Percentiles rank a stretch among this genome's conserved stretches.
Conservation (phyloP, 202 grass and related monocot species). For the Zizania palustris region DNA sequence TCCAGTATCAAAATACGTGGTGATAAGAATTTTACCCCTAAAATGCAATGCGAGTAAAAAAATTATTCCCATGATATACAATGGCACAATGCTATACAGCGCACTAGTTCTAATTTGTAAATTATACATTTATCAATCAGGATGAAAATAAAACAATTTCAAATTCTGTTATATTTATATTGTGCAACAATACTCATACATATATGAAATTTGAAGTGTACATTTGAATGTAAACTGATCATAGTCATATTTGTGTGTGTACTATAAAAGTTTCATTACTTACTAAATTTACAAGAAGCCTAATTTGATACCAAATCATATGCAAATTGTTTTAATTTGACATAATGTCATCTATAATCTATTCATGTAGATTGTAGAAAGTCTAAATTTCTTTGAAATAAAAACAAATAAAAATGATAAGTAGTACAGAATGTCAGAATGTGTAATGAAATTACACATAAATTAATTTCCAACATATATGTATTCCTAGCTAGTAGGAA, state of each 20-base stretch:
- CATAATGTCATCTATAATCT: conserved; percentile 22
- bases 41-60: too few species aligned
- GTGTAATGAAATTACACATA: neutral
- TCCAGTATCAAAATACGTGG: too few species aligned
- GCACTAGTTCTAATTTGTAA: too few species aligned
- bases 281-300: neutral
- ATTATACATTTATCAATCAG: neutral
- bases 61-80: too few species aligned
- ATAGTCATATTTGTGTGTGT: neutral
- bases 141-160: neutral
- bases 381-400: neutral
- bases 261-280: neutral
- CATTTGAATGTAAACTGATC: neutral
- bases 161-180: neutral
- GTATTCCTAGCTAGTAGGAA: neutral
- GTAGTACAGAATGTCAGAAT: conserved; percentile 1
- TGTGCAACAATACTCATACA: conserved; percentile 9
- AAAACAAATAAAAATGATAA: conserved; percentile 15
- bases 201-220: neutral
- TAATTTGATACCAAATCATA: neutral
- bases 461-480: neutral
- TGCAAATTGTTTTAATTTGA: neutral
- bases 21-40: too few species aligned
- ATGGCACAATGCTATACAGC: too few species aligned
- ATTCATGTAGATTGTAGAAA: neutral